Conservation (phyloP, 176 grass and related monocot genomes). For the Rhynchospora breviuscula region DNA sequence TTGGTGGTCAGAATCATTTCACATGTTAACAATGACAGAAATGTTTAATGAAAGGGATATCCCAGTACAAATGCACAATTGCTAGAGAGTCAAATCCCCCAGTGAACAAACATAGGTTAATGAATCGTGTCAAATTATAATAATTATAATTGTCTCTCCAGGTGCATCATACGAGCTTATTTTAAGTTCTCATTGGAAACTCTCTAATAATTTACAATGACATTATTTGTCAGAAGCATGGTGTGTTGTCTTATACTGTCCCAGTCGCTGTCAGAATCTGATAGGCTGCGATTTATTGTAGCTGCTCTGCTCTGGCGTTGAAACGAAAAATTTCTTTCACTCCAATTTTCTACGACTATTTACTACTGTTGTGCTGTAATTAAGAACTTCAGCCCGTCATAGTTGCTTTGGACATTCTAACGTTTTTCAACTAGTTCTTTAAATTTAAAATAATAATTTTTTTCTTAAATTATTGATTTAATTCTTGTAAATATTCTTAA, state of each 20-base stretch:
- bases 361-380: not conserved
- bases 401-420: no score
- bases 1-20: not conserved
- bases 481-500: no score
- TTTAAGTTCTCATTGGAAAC: not conserved
- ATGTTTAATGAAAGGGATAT: not conserved
- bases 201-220: not conserved
- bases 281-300: constrained; percentile 14
- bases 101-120: not conserved
- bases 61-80: not conserved
- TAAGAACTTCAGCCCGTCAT: no score
- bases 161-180: not conserved
- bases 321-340: not conserved
- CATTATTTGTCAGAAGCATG: not conserved
- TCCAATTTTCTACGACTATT: not conserved
- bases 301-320: not conserved
- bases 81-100: not conserved
- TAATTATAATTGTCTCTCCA: not conserved
- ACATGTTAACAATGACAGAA: not conserved
- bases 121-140: not conserved
- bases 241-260: constrained; percentile 32
- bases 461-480: not conserved
- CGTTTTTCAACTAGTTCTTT: no score
- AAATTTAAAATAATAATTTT: no score
- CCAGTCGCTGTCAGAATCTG: not conserved